Conservation (phyloP, 345 rosid genomes). For the Syzygium aqueum region DNA sequence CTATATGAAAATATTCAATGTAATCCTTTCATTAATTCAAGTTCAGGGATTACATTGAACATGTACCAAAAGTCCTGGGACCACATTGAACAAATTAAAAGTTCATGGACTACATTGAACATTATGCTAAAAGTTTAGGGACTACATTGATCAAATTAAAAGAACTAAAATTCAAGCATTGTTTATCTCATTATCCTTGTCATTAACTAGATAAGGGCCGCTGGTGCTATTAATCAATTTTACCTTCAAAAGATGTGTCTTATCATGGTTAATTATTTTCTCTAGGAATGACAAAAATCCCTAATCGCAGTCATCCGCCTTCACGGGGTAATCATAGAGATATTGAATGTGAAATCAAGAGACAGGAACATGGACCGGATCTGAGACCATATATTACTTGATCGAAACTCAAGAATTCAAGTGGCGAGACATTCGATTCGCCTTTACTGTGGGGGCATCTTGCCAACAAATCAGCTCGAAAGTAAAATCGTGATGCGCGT, state of each 20-base stretch:
- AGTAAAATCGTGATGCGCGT: background rate
- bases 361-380: accelerated
- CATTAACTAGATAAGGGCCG: background rate
- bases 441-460: accelerated
- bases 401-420: background rate
- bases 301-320: accelerated
- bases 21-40: too few relatives aligned
- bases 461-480: accelerated
- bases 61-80: too few relatives aligned
- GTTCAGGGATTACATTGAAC: too few relatives aligned
- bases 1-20: too few relatives aligned
- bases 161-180: too few relatives aligned
- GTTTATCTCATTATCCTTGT: background rate
- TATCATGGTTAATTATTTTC: background rate
- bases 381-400: background rate
- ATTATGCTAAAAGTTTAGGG: too few relatives aligned
- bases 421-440: background rate
- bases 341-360: background rate
- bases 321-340: background rate
- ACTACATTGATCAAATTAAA: too few relatives aligned
- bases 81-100: too few relatives aligned
- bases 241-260: accelerated
- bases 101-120: too few relatives aligned
- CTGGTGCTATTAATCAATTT: accelerated
- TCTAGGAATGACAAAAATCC: background rate